Evolutionary conservation across 164 flowering plant species (phyloP).

Genomic region (Umbilicus rupestris): DNA sequence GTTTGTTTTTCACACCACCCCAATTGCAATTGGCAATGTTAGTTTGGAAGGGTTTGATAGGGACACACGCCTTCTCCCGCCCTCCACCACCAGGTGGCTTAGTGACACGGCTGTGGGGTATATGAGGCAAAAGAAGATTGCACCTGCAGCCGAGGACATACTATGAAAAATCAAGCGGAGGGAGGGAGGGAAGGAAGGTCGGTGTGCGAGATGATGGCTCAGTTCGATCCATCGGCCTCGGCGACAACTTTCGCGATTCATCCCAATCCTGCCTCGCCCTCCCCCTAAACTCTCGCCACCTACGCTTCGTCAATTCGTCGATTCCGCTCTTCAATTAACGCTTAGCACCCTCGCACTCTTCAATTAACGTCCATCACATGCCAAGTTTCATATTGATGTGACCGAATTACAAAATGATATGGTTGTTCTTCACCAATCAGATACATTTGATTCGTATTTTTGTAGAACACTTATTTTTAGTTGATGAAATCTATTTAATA

Average conservation of each 20-base stretch:
- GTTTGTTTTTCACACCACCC: not conserved
- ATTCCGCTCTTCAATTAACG: not conserved
- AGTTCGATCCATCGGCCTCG: not conserved
- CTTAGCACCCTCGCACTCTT: not conserved
- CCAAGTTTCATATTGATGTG: too few relatives aligned
- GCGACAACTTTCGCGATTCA: not conserved
- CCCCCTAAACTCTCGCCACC: not conserved
- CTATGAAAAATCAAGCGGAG: not conserved
- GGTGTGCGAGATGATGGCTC: not conserved
- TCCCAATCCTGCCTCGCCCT: not conserved
- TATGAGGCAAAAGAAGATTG: too few relatives aligned
- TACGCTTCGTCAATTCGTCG: not conserved
- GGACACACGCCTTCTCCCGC: not conserved
- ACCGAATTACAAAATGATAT: too few relatives aligned
- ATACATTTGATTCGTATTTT: too few relatives aligned
- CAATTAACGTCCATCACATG: too few relatives aligned
- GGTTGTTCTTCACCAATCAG: too few relatives aligned
- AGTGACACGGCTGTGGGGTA: too few relatives aligned
- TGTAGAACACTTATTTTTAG: too few relatives aligned
- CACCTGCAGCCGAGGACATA: too few relatives aligned
- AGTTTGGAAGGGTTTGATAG: not conserved
- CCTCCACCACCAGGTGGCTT: not conserved
- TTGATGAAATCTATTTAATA: too few relatives aligned
- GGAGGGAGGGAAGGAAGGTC: not conserved
- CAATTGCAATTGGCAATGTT: not conserved